Conservation (phyloP, 2,329 filamentous ascomycete genomes). For the Rhinocladiella mackenziei region DNA sequence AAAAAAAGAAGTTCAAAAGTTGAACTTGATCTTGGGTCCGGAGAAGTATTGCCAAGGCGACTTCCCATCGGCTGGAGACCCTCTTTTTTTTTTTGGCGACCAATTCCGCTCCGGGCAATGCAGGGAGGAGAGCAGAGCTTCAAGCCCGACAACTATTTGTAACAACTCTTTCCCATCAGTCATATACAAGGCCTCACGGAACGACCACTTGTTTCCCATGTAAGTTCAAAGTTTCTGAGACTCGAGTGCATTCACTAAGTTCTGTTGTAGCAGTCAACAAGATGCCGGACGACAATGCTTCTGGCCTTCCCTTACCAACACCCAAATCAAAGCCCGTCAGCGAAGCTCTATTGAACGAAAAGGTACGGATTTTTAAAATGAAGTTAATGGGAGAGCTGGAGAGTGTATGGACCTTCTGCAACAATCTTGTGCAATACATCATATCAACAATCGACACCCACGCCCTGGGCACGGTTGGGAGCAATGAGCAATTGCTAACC, state of each 20-base stretch:
- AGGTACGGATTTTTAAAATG: no score
- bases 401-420: no score
- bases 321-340: conserved; percentile 78
- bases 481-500: conserved; percentile 25
- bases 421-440: no score
- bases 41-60: conserved; percentile 10
- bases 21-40: not conserved
- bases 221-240: not conserved
- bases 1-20: no score
- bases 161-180: no score
- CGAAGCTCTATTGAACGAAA: conserved; percentile 97
- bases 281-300: conserved; percentile 57
- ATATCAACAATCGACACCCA: no score
- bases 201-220: conserved; percentile 6
- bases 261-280: conserved; percentile 25
- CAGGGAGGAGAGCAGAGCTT: no score
- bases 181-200: not conserved
- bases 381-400: no score
- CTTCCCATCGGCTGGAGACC: conserved; percentile 12
- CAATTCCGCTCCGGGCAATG: no score
- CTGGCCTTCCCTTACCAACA: conserved; percentile 59
- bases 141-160: no score
- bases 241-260: not conserved
- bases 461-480: no score
- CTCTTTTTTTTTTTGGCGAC: no score